phyloP scores from a whole-genome alignment of 495 filamentous ascomycete species.

The Xylona heveae region DNA sequence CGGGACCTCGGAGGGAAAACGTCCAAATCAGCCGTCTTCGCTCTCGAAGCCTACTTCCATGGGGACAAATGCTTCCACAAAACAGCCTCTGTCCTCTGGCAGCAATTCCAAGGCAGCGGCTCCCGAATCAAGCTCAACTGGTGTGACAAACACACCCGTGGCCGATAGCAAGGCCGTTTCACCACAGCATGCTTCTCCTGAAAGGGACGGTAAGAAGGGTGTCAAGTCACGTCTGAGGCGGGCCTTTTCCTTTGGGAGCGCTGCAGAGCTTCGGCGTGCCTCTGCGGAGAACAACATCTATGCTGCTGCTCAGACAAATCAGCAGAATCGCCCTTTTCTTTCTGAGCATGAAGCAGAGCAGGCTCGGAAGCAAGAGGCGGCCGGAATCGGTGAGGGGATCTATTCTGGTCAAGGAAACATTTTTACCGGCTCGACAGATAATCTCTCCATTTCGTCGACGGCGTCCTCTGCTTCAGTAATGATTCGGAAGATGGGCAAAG shows the following conservation, averaged over 20 bases:
- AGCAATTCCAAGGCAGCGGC: conserved; percentile 9
- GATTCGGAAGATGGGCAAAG: conserved; percentile 98
- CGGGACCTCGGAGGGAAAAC: conserved; percentile 53
- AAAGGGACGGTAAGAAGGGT: conserved; percentile 48
- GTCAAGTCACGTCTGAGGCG: conserved; percentile 81
- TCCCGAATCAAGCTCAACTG: conserved; percentile 11
- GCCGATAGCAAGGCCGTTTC: conserved; percentile 49
- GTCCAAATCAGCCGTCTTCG: conserved; percentile 59
- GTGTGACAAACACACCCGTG: conserved; percentile 12
- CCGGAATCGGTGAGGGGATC: conserved; percentile 79
- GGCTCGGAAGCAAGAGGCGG: conserved; percentile 74
- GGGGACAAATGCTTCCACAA: conserved; percentile 20
- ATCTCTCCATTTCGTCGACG: conserved; percentile 89
- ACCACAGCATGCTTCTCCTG: conserved; percentile 60
- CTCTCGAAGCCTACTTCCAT: conserved; percentile 64
- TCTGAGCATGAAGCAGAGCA: conserved; percentile 68
- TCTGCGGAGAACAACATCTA: conserved; percentile 40
- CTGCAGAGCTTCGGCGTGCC: conserved; percentile 67
- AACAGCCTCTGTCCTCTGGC: conserved; percentile 4
- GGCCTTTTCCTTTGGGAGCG: conserved; percentile 94
- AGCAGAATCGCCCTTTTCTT: conserved; percentile 40
- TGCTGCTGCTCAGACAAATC: conserved; percentile 28
- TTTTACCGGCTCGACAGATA: conserved; percentile 86
- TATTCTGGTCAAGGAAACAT: conserved; percentile 73
- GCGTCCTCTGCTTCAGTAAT: conserved; percentile 96